These are phyloP conservation scores for Petunia hybrid DNA, from an alignment of 305 asterid species.

Conservation along the genomic window DNA sequence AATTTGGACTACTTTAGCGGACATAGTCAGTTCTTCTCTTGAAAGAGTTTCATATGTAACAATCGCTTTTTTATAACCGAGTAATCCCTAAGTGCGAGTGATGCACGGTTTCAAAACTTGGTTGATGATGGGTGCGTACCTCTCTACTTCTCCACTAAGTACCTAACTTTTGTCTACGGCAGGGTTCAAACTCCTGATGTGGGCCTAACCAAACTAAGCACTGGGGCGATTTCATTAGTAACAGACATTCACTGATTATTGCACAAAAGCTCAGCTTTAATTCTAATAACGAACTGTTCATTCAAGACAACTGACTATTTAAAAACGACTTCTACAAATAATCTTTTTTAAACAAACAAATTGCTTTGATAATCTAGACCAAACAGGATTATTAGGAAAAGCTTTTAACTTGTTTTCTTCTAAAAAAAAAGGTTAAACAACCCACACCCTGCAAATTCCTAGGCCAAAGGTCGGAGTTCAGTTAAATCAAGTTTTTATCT, in stretches of 20 bases:
- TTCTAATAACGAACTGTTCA: background rate
- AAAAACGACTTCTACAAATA: background rate
- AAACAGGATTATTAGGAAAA: background rate
- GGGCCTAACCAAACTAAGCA: no score
- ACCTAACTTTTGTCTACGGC: no score
- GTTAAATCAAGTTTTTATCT: background rate
- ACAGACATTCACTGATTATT: background rate
- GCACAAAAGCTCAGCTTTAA: no score
- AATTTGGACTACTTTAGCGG: background rate
- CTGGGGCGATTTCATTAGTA: no score
- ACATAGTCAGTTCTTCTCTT: background rate
- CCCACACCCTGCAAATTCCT: background rate
- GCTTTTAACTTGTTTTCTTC: background rate
- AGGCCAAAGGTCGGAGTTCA: background rate
- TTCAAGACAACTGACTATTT: background rate
- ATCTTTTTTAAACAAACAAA: background rate
- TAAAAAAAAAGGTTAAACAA: background rate
- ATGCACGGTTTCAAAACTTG: no score
- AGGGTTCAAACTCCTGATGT: no score
- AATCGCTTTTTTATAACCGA: no score
- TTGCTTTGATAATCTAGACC: background rate
- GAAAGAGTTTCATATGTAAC: background rate
- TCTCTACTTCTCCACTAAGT: no score
- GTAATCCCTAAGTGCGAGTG: no score
- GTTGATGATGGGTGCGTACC: no score